A percentile compares a stretch with the other conserved stretches of the same genome.
Conservation (phyloP, 176 grass and related monocot species). For the Bonia amplexicaulis region DNA sequence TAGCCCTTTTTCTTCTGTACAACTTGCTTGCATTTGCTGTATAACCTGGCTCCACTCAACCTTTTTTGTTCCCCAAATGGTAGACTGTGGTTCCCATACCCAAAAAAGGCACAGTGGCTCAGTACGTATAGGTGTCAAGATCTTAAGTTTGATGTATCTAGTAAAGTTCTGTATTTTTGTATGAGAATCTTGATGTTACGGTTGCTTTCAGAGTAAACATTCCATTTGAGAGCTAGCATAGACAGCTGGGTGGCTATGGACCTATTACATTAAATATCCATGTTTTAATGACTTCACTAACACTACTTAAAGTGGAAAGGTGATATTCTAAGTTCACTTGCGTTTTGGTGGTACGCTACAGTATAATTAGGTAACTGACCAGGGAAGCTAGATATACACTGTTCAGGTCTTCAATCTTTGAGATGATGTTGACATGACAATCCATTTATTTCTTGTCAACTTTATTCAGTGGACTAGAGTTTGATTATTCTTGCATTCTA, state of each 20-base stretch:
- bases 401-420: slow-evolving; percentile 21
- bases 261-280: slow-evolving; percentile 3
- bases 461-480: slow-evolving; percentile 9
- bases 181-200: slow-evolving; percentile 11
- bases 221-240: slow-evolving; percentile 21
- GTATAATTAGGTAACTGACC: slow-evolving; percentile 22
- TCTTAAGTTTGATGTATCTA: slow-evolving; percentile 8
- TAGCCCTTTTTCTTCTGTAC: slow-evolving; percentile 1
- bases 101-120: slow-evolving; percentile 7
- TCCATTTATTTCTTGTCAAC: slow-evolving; percentile 19
- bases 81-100: slow-evolving; percentile 32
- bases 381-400: neutral
- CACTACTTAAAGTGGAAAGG: slow-evolving; percentile 28
- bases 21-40: slow-evolving; percentile 33
- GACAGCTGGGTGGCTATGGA: neutral
- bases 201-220: slow-evolving; percentile 19
- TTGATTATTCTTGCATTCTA: slow-evolving; percentile 27
- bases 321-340: neutral
- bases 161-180: slow-evolving; percentile 32
- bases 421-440: slow-evolving; percentile 1
- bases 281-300: neutral
- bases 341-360: neutral
- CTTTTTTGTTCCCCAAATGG: slow-evolving; percentile 60
- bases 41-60: slow-evolving; percentile 46
- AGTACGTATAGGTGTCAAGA: slow-evolving; percentile 12